phyloP scores from a whole-genome alignment of 257 asterid genomes.

The Verbena officinalis region DNA sequence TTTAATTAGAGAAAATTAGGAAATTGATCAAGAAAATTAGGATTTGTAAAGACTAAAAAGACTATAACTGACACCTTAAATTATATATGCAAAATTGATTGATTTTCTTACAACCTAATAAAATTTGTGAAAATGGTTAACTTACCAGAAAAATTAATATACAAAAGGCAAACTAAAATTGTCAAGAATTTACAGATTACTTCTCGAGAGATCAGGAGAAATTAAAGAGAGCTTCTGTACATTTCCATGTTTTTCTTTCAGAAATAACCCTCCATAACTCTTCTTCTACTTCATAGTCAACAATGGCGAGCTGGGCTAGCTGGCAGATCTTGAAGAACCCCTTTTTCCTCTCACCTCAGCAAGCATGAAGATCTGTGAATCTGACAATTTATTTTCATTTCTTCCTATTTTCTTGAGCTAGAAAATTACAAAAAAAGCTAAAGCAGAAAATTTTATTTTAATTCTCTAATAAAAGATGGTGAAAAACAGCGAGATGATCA shows the following conservation, averaged over 20 bases:
- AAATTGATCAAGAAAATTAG: too few relatives aligned
- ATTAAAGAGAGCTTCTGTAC: neutral
- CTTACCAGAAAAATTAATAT: conserved; percentile 4
- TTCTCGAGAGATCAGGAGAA: conserved; percentile 29
- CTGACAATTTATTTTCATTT: conserved; percentile 54
- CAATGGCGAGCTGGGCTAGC: conserved; percentile 1
- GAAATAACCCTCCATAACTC: conserved; percentile 27
- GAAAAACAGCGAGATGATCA: conserved; percentile 28
- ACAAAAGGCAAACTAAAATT: conserved; percentile 17
- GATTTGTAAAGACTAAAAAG: too few relatives aligned
- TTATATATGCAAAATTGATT: conserved; percentile 25
- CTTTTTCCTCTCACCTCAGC: conserved; percentile 18
- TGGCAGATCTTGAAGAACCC: conserved; percentile 9
- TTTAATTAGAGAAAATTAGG: too few relatives aligned
- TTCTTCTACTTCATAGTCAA: conserved; percentile 14
- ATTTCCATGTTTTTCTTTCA: conserved; percentile 10
- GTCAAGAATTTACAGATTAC: conserved; percentile 54
- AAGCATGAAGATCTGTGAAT: conserved; percentile 58
- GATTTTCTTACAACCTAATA: conserved; percentile 31
- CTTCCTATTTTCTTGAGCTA: neutral
- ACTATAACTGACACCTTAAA: conserved; percentile 1
- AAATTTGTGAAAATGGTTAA: conserved; percentile 10
- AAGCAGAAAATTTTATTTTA: neutral
- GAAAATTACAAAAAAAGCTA: neutral
- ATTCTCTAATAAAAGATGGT: conserved; percentile 17